Percentiles rank a stretch among this genome's conserved stretches.
phyloP scores from a whole-genome alignment of 371 early-diverging fungal genomes.

The Mortierella sp. region DNA sequence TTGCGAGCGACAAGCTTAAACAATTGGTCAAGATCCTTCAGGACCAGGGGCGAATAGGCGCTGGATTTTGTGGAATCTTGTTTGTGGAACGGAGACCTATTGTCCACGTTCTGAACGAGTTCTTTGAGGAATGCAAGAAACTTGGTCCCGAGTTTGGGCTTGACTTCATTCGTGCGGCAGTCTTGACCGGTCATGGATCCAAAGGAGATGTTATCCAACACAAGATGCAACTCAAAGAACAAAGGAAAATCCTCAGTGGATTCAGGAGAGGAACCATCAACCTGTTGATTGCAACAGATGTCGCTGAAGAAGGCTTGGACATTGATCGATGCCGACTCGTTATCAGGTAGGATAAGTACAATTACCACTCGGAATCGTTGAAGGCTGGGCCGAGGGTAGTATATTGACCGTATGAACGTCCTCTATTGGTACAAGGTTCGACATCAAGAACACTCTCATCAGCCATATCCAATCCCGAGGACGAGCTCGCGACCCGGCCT shows the following conservation, averaged over 20 bases:
- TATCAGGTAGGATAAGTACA: slow-evolving; percentile 75
- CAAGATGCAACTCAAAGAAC: slow-evolving; percentile 70
- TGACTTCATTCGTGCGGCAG: slow-evolving; percentile 33
- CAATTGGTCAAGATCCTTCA: slow-evolving; percentile 64
- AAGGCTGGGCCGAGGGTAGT: no score
- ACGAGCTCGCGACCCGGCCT: slow-evolving; percentile 79
- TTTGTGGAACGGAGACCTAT: slow-evolving; percentile 82
- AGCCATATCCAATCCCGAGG: slow-evolving; percentile 95
- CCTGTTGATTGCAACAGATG: slow-evolving; percentile 90
- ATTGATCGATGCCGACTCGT: slow-evolving; percentile 94
- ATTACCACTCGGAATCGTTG: no score
- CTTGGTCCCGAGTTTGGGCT: slow-evolving; percentile 60
- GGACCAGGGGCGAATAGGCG: slow-evolving; percentile 33
- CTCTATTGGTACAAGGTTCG: slow-evolving; percentile 65
- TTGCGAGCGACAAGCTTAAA: slow-evolving; percentile 64
- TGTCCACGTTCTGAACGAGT: slow-evolving; percentile 65
- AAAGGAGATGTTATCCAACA: slow-evolving; percentile 21
- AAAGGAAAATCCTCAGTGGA: slow-evolving; percentile 67
- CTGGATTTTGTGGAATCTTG: slow-evolving; percentile 83
- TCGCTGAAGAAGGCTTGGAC: slow-evolving; percentile 98
- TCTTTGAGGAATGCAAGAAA: slow-evolving; percentile 63
- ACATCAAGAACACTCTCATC: slow-evolving; percentile 76
- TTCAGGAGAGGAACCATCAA: slow-evolving; percentile 80
- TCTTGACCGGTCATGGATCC: slow-evolving; percentile 74
- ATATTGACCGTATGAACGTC: background rate